These are phyloP conservation scores for Podosphaera leucotricha DNA, from an alignment of 2,329 filamentous ascomycete genomes.

Conservation along the genomic window DNA sequence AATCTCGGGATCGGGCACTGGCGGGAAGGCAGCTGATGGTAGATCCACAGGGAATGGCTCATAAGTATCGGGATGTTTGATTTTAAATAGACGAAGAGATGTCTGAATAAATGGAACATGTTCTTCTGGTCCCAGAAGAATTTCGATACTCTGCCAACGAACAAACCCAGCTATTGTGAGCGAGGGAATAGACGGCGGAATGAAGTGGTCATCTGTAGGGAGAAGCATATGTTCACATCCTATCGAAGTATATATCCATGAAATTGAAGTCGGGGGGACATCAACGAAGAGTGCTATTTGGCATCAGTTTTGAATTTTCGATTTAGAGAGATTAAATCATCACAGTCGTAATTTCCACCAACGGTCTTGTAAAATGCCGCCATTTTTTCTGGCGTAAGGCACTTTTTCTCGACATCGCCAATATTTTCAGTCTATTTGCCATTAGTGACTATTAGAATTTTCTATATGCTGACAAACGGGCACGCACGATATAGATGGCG, in stretches of 20 bases:
- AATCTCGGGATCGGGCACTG: constrained; percentile 53
- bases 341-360: constrained; percentile 52
- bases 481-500: constrained; percentile 44
- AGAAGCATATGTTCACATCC: constrained; percentile 79
- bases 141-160: constrained; percentile 80
- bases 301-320: constrained; percentile 5
- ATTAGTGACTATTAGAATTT: not conserved
- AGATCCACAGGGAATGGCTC: constrained; percentile 38
- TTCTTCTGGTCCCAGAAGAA: constrained; percentile 67
- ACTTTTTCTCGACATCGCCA: constrained; percentile 28
- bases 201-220: constrained; percentile 45
- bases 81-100: constrained; percentile 52
- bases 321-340: constrained; percentile 4
- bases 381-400: constrained; percentile 42
- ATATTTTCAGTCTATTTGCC: constrained; percentile 29
- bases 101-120: constrained; percentile 67
- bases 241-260: constrained; percentile 77
- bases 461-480: not conserved
- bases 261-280: constrained; percentile 50
- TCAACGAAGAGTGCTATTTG: constrained; percentile 47
- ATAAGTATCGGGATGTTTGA: constrained; percentile 52
- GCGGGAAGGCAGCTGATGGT: constrained; percentile 41
- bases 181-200: constrained; percentile 55
- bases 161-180: constrained; percentile 69
- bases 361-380: constrained; percentile 56